Evolutionary conservation across 2,329 filamentous ascomycete species (phyloP).

Genomic region (Fusarium sp.): DNA sequence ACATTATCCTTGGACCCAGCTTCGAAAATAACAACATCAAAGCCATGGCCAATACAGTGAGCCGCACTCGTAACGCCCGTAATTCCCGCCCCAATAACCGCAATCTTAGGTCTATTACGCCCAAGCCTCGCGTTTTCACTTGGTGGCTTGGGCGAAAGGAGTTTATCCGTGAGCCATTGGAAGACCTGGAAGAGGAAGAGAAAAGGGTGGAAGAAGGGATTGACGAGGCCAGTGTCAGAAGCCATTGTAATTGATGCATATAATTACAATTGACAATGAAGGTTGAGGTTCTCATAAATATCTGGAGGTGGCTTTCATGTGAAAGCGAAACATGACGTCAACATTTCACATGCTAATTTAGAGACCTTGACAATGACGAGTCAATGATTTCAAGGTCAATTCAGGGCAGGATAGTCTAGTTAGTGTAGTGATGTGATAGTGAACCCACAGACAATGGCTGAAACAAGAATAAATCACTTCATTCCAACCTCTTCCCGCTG

Average conservation of each 20-base stretch:
- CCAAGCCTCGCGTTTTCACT: conserved; percentile 64
- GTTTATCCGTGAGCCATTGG: conserved; percentile 70
- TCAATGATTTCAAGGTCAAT: conserved; percentile 20
- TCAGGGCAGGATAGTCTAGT: background rate
- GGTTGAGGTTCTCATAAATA: conserved; percentile 1
- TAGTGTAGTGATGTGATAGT: background rate
- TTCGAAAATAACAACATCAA: conserved; percentile 84
- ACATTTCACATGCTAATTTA: conserved; percentile 29
- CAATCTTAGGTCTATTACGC: conserved; percentile 67
- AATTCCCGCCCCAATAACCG: conserved; percentile 76
- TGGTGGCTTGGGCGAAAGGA: conserved; percentile 78
- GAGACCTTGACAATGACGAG: conserved; percentile 20
- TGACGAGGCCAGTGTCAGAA: conserved; percentile 47
- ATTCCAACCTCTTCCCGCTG: conserved; percentile 21
- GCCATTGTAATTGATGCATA: conserved; percentile 37
- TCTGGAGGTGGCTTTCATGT: conserved; percentile 13
- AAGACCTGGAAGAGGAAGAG: conserved; percentile 71
- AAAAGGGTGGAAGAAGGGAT: conserved; percentile 62
- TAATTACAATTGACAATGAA: background rate
- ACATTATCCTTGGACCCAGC: conserved; percentile 71
- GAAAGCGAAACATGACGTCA: conserved; percentile 43
- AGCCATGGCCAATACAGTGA: conserved; percentile 86
- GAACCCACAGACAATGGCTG: conserved; percentile 18
- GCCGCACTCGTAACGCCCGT: conserved; percentile 81
- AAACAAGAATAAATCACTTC: conserved; percentile 22